Evolutionary conservation across 2,329 filamentous ascomycete genomes (phyloP).

Genomic region (Ophiostoma perfectum): DNA sequence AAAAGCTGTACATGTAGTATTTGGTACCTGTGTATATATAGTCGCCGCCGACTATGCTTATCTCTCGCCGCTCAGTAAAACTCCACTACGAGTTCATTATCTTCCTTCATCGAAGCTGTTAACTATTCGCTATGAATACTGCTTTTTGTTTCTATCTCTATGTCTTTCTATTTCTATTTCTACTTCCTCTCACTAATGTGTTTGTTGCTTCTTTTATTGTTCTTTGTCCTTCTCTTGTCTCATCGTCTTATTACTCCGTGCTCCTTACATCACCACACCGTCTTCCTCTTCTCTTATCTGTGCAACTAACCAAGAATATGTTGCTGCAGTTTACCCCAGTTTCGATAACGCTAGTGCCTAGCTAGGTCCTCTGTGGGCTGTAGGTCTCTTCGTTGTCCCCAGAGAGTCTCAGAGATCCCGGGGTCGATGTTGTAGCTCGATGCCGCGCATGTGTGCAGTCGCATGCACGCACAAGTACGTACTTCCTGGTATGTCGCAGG

Average conservation of each 20-base stretch:
- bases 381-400: background rate
- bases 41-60: background rate
- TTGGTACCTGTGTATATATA: background rate
- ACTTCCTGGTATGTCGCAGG: background rate
- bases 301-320: background rate
- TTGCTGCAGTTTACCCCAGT: background rate
- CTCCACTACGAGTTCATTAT: background rate
- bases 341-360: background rate
- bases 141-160: background rate
- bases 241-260: background rate
- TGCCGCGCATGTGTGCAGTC: background rate
- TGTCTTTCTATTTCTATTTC: background rate
- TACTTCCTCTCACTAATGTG: background rate
- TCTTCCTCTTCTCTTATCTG: conserved; percentile 2
- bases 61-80: background rate
- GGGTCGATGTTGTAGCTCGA: background rate
- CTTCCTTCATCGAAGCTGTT: background rate
- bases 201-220: background rate
- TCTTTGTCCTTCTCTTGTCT: conserved; percentile 1
- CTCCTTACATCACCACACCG: background rate
- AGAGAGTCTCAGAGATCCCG: background rate
- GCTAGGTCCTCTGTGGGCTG: background rate
- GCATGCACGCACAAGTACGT: background rate
- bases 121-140: background rate
- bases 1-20: background rate